Evolutionary conservation across 306 rosid species (phyloP), one percentile per base, ranked within the genome.

Genomic region (Astragalus glycyphyllos): DNA sequence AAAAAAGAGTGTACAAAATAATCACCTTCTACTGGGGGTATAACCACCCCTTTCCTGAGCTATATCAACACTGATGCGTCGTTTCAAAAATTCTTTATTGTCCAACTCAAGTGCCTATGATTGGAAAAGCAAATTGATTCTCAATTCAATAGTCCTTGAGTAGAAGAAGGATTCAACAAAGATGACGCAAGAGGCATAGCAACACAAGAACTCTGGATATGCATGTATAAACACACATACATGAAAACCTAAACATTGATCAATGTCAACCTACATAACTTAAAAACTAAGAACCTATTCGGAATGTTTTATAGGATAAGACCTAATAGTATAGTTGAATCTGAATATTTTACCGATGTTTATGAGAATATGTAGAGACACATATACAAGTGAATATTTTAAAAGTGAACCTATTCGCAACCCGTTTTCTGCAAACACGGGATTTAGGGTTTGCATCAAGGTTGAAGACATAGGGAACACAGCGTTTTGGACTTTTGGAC

Each of bases 41-140:
- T 84, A 84, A 44, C 89, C 67, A 17, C 92, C 91, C 80, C 82
- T 86, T 75, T 84, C 88, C 23, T 69, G 77, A 56, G 98, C 98
- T 20, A 86, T 5, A 74, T 85, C 96, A 62, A 92, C 90, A 40
- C 17, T 80, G 4, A 92, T 53, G 5, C 64, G 60, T 29, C 96
- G 97, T 10, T 78, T 65, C n/a, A 82, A 59, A 48, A 86, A 46
- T 37, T 79, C 82, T 48, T 2, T 4, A 74, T 89, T 81, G 34
- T 66, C 40, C 79, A 86, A 61, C 58, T 72, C 73, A 44, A 94
- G 73, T 4, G 97, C 99, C 99, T 91, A 58, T 1, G 7, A 60
- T 42, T 6, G 47, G 11, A 59, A 40, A 20, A 56, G 45, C 0
- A 57, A 67, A 49, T 5, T 14, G 32, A 60, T 51, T 48, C 26